phyloP scores from a whole-genome alignment of 2,329 filamentous ascomycete species.

The Paraphoma chrysanthemicola region DNA sequence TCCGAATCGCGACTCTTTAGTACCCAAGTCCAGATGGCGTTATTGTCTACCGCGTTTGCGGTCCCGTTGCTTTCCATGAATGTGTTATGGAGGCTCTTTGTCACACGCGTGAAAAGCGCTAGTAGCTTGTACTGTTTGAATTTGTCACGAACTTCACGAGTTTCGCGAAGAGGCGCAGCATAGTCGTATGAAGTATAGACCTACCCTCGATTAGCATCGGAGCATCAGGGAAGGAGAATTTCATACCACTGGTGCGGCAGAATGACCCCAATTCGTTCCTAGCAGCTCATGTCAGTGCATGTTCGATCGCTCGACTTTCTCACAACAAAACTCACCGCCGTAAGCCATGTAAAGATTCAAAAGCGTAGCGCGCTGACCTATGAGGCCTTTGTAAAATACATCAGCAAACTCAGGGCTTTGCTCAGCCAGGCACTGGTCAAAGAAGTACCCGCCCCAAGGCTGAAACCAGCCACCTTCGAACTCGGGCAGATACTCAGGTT shows the following conservation, averaged over 20 bases:
- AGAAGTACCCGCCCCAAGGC: conserved; percentile 61
- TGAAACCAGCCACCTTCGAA: conserved; percentile 63
- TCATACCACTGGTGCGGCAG: conserved; percentile 42
- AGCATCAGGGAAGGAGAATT: neutral
- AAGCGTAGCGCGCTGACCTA: conserved; percentile 58
- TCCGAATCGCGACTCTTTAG: conserved; percentile 59
- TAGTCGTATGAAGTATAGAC: conserved; percentile 59
- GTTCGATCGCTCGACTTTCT: neutral
- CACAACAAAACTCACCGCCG: conserved; percentile 50
- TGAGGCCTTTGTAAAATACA: conserved; percentile 64
- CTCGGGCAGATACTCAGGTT: conserved; percentile 61
- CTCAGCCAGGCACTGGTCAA: conserved; percentile 58
- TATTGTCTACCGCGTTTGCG: conserved; percentile 50
- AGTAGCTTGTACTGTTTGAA: conserved; percentile 63
- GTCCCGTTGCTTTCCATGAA: conserved; percentile 64
- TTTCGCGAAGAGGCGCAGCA: conserved; percentile 61
- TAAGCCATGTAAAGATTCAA: conserved; percentile 61
- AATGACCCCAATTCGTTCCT: conserved; percentile 62
- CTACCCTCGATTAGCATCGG: neutral
- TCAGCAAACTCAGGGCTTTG: conserved; percentile 58
- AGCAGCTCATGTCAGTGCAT: neutral
- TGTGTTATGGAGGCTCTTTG: conserved; percentile 58
- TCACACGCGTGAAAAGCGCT: conserved; percentile 61
- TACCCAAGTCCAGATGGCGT: conserved; percentile 59
- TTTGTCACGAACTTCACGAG: conserved; percentile 60